Conservation (phyloP, 331 rosid genomes). For the Saraca asoca region DNA sequence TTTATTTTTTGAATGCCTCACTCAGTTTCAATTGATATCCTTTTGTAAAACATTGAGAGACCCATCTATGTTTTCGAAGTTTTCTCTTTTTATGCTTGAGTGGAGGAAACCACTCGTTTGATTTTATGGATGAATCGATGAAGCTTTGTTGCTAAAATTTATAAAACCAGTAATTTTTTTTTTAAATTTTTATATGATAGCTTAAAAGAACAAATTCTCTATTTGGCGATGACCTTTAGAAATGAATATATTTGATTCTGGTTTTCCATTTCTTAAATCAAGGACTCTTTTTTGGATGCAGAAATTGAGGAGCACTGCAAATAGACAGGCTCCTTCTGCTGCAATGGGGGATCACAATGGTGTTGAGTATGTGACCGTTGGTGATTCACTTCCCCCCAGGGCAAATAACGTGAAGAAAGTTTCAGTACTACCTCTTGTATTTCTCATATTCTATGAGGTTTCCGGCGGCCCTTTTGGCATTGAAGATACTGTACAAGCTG, state of each 20-base stretch:
- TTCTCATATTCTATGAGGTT: slow-evolving; percentile 92
- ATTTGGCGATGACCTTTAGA: not conserved
- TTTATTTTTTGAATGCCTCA: not conserved
- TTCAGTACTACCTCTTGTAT: slow-evolving; percentile 77
- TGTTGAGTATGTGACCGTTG: slow-evolving; percentile 46
- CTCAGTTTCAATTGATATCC: not conserved
- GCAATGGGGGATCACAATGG: slow-evolving; percentile 57
- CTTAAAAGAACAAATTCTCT: not conserved
- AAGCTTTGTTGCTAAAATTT: not conserved
- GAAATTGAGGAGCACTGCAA: slow-evolving; percentile 54
- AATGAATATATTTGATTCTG: not conserved
- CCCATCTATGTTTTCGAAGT: not conserved
- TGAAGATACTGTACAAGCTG: slow-evolving; percentile 83
- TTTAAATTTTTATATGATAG: not conserved
- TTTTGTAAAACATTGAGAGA: not conserved
- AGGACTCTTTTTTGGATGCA: slow-evolving; percentile 40
- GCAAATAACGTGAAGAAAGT: slow-evolving; percentile 53
- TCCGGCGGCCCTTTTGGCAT: slow-evolving; percentile 94
- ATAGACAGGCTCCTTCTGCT: slow-evolving; percentile 43
- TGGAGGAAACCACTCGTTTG: slow-evolving; percentile 1
- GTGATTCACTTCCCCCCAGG: slow-evolving; percentile 51
- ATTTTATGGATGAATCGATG: not conserved
- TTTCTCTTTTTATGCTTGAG: not conserved
- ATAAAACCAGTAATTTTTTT: not conserved
- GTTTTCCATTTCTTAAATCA: slow-evolving; percentile 19